Evolutionary conservation across 1,284 basidiomycete genomes (phyloP).

Genomic region (Pseudozyma hubeiensis): DNA sequence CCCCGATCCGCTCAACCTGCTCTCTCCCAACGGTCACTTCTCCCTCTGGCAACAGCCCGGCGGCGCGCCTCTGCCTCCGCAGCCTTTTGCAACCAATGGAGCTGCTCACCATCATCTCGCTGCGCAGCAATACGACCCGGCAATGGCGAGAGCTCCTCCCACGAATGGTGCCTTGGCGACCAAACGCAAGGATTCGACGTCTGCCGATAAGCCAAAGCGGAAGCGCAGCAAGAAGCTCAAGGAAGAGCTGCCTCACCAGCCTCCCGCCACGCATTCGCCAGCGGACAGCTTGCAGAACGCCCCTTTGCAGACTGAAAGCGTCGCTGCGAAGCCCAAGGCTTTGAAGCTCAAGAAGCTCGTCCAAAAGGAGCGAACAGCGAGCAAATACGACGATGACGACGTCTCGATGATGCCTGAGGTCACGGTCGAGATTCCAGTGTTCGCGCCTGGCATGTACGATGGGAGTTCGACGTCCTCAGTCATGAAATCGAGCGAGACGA

Average conservation of each 20-base stretch:
- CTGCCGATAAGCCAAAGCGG: constrained; percentile 22
- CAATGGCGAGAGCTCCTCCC: constrained; percentile 18
- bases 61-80: constrained; percentile 6
- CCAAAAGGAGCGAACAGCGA: constrained; percentile 6
- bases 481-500: neutral
- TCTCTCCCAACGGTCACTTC: constrained; percentile 32
- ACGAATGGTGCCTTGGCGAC: neutral
- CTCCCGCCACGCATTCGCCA: constrained; percentile 15
- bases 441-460: neutral
- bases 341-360: constrained; percentile 18
- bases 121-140: constrained; percentile 1
- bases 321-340: neutral
- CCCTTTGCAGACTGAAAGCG: neutral
- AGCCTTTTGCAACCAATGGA: constrained; percentile 5
- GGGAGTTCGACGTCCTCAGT: neutral
- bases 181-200: constrained; percentile 30
- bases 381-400: constrained; percentile 17
- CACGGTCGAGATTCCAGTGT: constrained; percentile 8
- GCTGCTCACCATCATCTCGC: constrained; percentile 5
- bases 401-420: neutral
- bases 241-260: constrained; percentile 2
- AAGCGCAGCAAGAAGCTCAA: constrained; percentile 39
- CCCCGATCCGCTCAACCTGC: constrained; percentile 50
- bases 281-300: neutral
- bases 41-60: constrained; percentile 32